Percentiles rank a stretch among this genome's conserved stretches.
phyloP scores from a whole-genome alignment of 768 basidiomycete species.

The Tylopilus sp. region DNA sequence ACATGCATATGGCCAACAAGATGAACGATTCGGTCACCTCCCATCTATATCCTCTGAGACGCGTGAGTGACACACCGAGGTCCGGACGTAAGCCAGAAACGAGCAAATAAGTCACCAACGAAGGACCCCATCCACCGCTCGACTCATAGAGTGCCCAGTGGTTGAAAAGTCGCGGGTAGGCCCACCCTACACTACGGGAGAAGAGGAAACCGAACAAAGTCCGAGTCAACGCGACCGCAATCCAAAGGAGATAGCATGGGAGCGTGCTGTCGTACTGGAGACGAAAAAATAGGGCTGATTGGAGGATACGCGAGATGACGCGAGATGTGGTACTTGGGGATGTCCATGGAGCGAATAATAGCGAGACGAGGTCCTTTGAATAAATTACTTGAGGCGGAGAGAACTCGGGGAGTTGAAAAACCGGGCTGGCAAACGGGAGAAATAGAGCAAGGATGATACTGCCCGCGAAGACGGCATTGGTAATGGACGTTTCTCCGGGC shows the following conservation, averaged over 20 bases:
- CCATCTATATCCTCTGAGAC: constrained; percentile 11
- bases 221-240: constrained; percentile 17
- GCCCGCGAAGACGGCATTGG: constrained; percentile 8
- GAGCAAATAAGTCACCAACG: constrained; percentile 25
- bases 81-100: constrained; percentile 15
- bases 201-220: constrained; percentile 22
- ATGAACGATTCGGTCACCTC: constrained; percentile 14
- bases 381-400: constrained; percentile 39
- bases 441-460: constrained; percentile 13
- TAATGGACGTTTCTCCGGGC: background rate
- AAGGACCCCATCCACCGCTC: constrained; percentile 36
- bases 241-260: constrained; percentile 21
- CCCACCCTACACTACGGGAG: constrained; percentile 34
- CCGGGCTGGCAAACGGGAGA: constrained; percentile 2
- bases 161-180: constrained; percentile 36
- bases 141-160: constrained; percentile 41
- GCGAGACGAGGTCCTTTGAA: constrained; percentile 29
- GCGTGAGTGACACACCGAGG: background rate
- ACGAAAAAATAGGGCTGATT: constrained; percentile 13
- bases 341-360: constrained; percentile 38
- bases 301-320: constrained; percentile 21
- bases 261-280: constrained; percentile 5
- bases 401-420: constrained; percentile 27
- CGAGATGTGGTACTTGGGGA: constrained; percentile 21
- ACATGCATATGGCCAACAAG: constrained; percentile 7